Percentiles rank a stretch among this genome's conserved stretches.
phyloP scores from a whole-genome alignment of 78 protist genomes.

The Protostelium mycophagum region DNA sequence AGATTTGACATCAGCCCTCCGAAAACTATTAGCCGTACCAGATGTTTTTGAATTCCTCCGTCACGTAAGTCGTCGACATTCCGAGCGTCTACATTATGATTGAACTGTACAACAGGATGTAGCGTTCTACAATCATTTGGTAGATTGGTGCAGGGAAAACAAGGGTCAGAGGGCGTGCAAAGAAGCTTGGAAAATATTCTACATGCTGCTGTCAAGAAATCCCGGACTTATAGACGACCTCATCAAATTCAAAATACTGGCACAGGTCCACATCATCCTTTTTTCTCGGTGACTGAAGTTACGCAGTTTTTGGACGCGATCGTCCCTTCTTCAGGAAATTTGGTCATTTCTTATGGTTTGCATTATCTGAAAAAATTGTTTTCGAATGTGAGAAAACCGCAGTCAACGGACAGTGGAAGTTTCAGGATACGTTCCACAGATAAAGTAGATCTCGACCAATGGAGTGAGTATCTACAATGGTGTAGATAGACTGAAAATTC shows the following conservation, averaged over 20 bases:
- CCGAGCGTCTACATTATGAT: too few relatives aligned
- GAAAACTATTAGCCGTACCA: too few relatives aligned
- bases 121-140: not conserved
- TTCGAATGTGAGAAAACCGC: not conserved
- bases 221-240: not conserved
- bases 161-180: not conserved
- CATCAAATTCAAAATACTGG: not conserved
- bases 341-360: constrained; percentile 36
- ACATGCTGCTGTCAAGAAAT: not conserved
- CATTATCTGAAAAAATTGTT: constrained; percentile 48
- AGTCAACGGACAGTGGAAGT: too few relatives aligned
- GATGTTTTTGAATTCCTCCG: too few relatives aligned
- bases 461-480: too few relatives aligned
- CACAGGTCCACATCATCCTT: not conserved
- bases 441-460: too few relatives aligned
- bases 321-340: constrained; percentile 34
- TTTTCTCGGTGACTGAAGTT: too few relatives aligned
- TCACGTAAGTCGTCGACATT: too few relatives aligned
- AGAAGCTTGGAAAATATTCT: not conserved
- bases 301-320: constrained; percentile 30
- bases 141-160: not conserved
- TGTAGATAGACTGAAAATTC: too few relatives aligned
- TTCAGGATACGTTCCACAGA: too few relatives aligned
- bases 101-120: not conserved
- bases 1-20: not conserved